These are phyloP conservation scores for Nemania sp. DNA, from an alignment of 2,329 filamentous ascomycete species.

Conservation along the genomic window DNA sequence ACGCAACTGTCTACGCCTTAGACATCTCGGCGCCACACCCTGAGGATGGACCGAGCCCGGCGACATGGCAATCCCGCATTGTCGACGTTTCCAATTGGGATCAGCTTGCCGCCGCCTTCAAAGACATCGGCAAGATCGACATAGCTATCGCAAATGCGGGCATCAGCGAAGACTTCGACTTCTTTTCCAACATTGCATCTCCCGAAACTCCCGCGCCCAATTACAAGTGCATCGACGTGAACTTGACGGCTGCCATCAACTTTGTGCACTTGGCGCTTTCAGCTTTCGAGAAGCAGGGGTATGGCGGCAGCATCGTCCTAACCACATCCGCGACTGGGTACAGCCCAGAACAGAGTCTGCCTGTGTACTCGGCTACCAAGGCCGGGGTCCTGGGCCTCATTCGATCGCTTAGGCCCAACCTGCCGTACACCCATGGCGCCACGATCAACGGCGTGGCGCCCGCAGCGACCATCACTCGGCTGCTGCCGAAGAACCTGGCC, in stretches of 20 bases:
- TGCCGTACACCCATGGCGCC: slow-evolving; percentile 31
- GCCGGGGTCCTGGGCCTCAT: slow-evolving; percentile 32
- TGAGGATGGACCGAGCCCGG: not conserved
- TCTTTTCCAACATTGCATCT: slow-evolving; percentile 35
- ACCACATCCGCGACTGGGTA: slow-evolving; percentile 43
- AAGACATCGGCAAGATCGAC: slow-evolving; percentile 32
- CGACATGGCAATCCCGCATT: not conserved
- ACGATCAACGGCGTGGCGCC: slow-evolving; percentile 46
- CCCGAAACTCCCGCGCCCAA: slow-evolving; percentile 31
- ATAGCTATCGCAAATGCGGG: slow-evolving; percentile 43
- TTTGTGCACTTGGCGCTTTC: slow-evolving; percentile 40
- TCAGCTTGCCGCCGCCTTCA: not conserved
- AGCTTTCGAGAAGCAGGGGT: slow-evolving; percentile 28
- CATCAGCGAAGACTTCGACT: slow-evolving; percentile 34
- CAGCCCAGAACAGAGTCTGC: slow-evolving; percentile 41
- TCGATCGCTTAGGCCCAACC: slow-evolving; percentile 36
- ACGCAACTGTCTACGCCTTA: not conserved
- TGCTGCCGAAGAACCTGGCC: slow-evolving; percentile 34
- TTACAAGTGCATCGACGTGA: slow-evolving; percentile 41
- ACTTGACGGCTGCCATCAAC: slow-evolving; percentile 38
- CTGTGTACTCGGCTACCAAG: slow-evolving; percentile 34
- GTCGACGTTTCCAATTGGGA: not conserved
- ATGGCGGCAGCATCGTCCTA: slow-evolving; percentile 43
- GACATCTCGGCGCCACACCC: not conserved
- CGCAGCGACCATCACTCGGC: slow-evolving; percentile 38